Evolutionary conservation across 129 eudicot genomes (phyloP).

Genomic region (Lonicera japonica): DNA sequence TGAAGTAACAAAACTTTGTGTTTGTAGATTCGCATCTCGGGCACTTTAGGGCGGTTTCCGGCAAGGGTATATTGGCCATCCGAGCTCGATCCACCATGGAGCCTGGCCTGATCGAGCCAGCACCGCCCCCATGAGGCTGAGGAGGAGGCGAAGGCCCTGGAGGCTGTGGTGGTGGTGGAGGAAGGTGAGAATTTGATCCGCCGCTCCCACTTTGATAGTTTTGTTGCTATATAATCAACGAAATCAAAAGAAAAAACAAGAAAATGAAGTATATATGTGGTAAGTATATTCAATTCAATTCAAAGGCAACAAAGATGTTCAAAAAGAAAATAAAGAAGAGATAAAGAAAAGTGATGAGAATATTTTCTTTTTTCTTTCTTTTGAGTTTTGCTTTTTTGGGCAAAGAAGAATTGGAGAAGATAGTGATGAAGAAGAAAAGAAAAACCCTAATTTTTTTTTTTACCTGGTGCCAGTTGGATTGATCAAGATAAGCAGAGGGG

Average conservation of each 20-base stretch:
- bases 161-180: conserved; percentile 8
- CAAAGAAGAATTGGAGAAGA: conserved; percentile 32
- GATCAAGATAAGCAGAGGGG: conserved; percentile 73
- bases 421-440: conserved; percentile 9
- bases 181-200: conserved; percentile 34
- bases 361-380: conserved; percentile 27
- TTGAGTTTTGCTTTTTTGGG: conserved; percentile 36
- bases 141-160: conserved; percentile 35
- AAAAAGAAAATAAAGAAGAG: conserved; percentile 17
- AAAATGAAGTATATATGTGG: conserved; percentile 28
- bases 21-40: conserved; percentile 78
- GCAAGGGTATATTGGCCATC: conserved; percentile 68
- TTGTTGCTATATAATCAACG: conserved; percentile 42
- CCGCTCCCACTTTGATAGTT: conserved; percentile 37
- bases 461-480: conserved; percentile 88
- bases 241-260: conserved; percentile 13
- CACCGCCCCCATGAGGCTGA: conserved; percentile 31
- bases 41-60: conserved; percentile 64
- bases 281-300: conserved; percentile 60
- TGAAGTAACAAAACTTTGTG: conserved; percentile 80
- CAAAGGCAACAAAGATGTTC: conserved; percentile 19
- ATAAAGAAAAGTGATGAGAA: conserved; percentile 21
- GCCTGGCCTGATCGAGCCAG: conserved; percentile 59
- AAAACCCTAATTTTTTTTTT: conserved; percentile 1
- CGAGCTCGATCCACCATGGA: conserved; percentile 88